Evolutionary conservation across 1,139 yeast genomes (phyloP).

Genomic region (Debaryomyces fabryi): DNA sequence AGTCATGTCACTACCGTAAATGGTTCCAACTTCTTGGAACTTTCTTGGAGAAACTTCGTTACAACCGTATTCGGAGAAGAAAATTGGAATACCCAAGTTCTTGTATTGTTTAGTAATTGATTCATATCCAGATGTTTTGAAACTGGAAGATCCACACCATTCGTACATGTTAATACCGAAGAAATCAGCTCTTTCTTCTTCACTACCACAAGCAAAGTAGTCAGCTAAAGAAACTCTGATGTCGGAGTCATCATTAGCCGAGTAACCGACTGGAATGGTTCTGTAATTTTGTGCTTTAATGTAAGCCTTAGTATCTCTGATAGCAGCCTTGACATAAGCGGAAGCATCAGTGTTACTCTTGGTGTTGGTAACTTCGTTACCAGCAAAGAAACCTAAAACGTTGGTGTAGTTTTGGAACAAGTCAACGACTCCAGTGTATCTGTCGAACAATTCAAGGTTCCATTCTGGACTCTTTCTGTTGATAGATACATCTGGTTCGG

Average conservation of each 20-base stretch:
- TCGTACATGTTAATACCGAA: constrained; percentile 95
- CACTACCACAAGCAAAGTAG: constrained; percentile 76
- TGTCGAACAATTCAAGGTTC: constrained; percentile 62
- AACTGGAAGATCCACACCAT: constrained; percentile 86
- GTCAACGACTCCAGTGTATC: constrained; percentile 76
- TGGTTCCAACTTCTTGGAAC: constrained; percentile 69
- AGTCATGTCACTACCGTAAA: constrained; percentile 65
- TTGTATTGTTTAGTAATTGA: constrained; percentile 72
- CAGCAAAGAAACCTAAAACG: constrained; percentile 87
- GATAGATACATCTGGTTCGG: constrained; percentile 66
- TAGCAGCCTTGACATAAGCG: constrained; percentile 86
- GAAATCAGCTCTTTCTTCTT: constrained; percentile 74
- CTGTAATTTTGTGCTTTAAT: constrained; percentile 67
- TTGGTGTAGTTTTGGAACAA: constrained; percentile 71
- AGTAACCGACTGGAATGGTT: constrained; percentile 82
- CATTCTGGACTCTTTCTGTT: constrained; percentile 66
- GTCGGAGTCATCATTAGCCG: constrained; percentile 79
- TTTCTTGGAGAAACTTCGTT: constrained; percentile 65
- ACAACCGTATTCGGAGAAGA: constrained; percentile 92
- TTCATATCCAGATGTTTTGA: constrained; percentile 67
- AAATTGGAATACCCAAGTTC: constrained; percentile 76
- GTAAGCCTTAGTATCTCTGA: constrained; percentile 81
- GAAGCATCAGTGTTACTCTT: constrained; percentile 74
- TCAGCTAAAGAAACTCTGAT: constrained; percentile 75
- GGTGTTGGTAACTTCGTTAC: constrained; percentile 85